phyloP scores from a whole-genome alignment of 768 basidiomycete genomes.

The Obba rivulosa region DNA sequence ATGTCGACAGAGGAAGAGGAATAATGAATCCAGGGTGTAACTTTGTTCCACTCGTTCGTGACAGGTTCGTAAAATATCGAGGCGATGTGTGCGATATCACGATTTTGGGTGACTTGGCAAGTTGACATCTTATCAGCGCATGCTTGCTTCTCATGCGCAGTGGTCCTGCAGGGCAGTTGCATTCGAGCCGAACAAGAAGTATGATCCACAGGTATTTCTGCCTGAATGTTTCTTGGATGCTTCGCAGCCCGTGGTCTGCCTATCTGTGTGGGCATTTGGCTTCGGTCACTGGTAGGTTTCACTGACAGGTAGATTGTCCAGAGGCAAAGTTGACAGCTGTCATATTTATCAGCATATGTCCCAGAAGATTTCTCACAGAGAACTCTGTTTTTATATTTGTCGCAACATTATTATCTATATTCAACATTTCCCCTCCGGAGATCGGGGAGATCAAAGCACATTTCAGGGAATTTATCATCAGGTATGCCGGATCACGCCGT shows the following conservation, averaged over 20 bases:
- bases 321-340: neutral
- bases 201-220: slow-evolving; percentile 8
- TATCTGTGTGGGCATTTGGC: slow-evolving; percentile 7
- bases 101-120: too few relatives aligned
- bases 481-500: slow-evolving; percentile 1
- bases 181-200: slow-evolving; percentile 7
- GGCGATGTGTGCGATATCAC: too few relatives aligned
- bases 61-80: too few relatives aligned
- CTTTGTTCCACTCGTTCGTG: too few relatives aligned
- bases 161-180: slow-evolving; percentile 7
- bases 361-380: slow-evolving; percentile 11
- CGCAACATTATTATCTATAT: slow-evolving; percentile 6
- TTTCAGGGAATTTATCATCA: slow-evolving; percentile 4
- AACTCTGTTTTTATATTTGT: slow-evolving; percentile 14
- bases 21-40: too few relatives aligned
- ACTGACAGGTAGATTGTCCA: neutral
- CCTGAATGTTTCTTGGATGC: slow-evolving; percentile 16
- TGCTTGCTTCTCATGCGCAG: slow-evolving; percentile 11
- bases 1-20: too few relatives aligned
- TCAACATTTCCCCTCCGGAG: slow-evolving; percentile 5
- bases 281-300: slow-evolving; percentile 6
- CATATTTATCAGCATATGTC: slow-evolving; percentile 2
- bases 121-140: too few relatives aligned
- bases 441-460: neutral
- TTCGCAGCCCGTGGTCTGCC: slow-evolving; percentile 1